A percentile compares a stretch with the other conserved stretches of the same genome.
These are phyloP conservation scores for Ochetophila trinervis DNA, from an alignment of 306 rosid genomes.

Conservation along the genomic window DNA sequence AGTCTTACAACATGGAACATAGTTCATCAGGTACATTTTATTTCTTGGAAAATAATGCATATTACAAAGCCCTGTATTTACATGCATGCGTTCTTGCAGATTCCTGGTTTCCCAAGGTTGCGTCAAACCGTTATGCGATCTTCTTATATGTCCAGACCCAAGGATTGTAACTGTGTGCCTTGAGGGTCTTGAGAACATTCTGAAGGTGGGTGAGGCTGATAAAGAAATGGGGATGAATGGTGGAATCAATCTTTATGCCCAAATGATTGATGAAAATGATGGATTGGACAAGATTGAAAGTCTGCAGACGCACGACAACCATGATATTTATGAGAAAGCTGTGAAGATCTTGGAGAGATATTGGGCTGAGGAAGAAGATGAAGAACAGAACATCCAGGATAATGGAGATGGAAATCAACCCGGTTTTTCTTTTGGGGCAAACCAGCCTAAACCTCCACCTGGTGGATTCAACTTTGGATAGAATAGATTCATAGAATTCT, in stretches of 20 bases:
- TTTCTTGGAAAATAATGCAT: neutral
- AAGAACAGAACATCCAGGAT: constrained; percentile 35
- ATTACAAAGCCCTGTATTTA: constrained; percentile 1
- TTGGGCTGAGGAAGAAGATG: constrained; percentile 68
- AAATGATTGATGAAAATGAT: constrained; percentile 46
- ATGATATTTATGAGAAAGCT: constrained; percentile 64
- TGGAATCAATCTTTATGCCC: constrained; percentile 46
- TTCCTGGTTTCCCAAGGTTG: constrained; percentile 53
- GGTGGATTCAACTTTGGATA: constrained; percentile 60
- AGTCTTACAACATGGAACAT: too few species aligned
- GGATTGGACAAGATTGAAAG: constrained; percentile 62
- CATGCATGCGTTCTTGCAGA: constrained; percentile 29
- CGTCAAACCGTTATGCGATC: constrained; percentile 56
- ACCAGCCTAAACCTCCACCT: constrained; percentile 46
- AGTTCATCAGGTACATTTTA: neutral
- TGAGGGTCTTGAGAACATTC: constrained; percentile 62
- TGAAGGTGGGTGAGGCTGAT: constrained; percentile 66
- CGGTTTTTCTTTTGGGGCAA: constrained; percentile 40
- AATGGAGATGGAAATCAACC: constrained; percentile 42
- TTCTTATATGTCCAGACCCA: constrained; percentile 52
- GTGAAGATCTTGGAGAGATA: constrained; percentile 73
- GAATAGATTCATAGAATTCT: constrained; percentile 13
- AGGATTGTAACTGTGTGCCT: constrained; percentile 55
- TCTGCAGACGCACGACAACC: constrained; percentile 56
- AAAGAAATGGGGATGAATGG: constrained; percentile 50